phyloP scores from a whole-genome alignment of 192 early-diverging fungal species.

The Obelidium mucronatum region DNA sequence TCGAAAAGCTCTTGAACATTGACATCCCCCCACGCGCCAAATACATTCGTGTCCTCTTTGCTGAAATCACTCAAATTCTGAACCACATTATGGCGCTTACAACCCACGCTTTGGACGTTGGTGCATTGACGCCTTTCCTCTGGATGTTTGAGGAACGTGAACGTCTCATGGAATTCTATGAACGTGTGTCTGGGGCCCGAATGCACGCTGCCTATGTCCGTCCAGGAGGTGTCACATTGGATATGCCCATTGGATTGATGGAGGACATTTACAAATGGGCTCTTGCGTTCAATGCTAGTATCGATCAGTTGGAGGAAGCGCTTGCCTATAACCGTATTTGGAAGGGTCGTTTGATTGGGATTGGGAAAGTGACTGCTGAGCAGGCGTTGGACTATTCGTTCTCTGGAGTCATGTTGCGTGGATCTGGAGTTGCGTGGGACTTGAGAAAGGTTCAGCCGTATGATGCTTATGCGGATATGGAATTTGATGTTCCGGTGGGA shows the following conservation, averaged over 20 bases:
- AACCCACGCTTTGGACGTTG: constrained; percentile 97
- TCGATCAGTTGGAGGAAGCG: constrained; percentile 96
- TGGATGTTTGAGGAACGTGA: constrained; percentile 99
- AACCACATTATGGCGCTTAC: constrained; percentile 99
- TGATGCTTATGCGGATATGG: constrained; percentile 93
- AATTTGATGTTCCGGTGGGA: constrained; percentile 98
- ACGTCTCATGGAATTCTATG: constrained; percentile 99
- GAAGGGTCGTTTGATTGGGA: constrained; percentile 84
- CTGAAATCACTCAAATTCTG: constrained; percentile 94
- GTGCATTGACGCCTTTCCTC: constrained; percentile 97
- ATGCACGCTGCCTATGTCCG: constrained; percentile 98
- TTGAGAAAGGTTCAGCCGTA: constrained; percentile 92
- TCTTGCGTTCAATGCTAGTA: constrained; percentile 82
- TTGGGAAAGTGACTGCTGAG: constrained; percentile 87
- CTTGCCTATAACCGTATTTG: constrained; percentile 95
- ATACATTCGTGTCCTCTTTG: constrained; percentile 97
- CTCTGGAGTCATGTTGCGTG: constrained; percentile 95
- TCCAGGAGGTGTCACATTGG: constrained; percentile 93
- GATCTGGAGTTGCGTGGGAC: constrained; percentile 93
- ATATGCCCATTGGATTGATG: constrained; percentile 91
- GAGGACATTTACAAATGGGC: constrained; percentile 98
- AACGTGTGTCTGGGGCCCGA: constrained; percentile 97
- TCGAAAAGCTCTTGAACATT: constrained; percentile 98
- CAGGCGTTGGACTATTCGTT: constrained; percentile 92
- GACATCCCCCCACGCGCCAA: constrained; percentile 90